Evolutionary conservation across 1,139 yeast genomes (phyloP), one percentile per base, ranked within the genome.

Genomic region (Protomyces inouyei): DNA sequence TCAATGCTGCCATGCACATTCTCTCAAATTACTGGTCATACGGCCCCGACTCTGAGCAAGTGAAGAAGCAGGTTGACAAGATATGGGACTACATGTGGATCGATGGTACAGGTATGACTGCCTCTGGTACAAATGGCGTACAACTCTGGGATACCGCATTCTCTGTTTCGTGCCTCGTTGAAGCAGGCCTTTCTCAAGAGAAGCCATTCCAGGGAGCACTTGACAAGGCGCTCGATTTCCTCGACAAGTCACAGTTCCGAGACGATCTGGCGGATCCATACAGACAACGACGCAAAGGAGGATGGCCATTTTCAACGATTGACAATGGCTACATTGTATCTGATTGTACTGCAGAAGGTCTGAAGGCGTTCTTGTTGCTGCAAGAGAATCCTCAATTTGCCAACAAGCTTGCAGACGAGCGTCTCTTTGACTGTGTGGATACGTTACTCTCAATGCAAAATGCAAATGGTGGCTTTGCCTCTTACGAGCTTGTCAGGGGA

Each of bases 121-220:
- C 89, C 65, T 89, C 88, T 88, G 99, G 99, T 9, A 95, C 99
- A 0, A 95, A 95, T 75, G 99, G 99, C 36, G 91, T 90, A 0
- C 99, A 95, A 75, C 92, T 88, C 0, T 95, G 99, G 98, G 99
- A 95, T 75, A 86, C 86, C 23, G 92, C 97, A 0, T 93, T 95
- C 76, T 87, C 88, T 70, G 79, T 93, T 37, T 98, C 95, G 72
- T 90, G 90, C 72, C 82, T 85, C 68, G 85, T 89, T 67, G 79
- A 83, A 72, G 88, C 96, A 0, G 97, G 96, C 0, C 75, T 93
- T 38, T 93, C 88, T 1, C 72, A 80, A 52, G 86, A 88, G 0
- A 84, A 85, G 72, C 61, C 56, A 6, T 90, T 83, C 73, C 83
- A 82, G 64, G 83, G 83, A 2, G 79, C 85, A 70, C 82, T 93